Conservation (phyloP, 495 filamentous ascomycete genomes). For the Podospora sp. region DNA sequence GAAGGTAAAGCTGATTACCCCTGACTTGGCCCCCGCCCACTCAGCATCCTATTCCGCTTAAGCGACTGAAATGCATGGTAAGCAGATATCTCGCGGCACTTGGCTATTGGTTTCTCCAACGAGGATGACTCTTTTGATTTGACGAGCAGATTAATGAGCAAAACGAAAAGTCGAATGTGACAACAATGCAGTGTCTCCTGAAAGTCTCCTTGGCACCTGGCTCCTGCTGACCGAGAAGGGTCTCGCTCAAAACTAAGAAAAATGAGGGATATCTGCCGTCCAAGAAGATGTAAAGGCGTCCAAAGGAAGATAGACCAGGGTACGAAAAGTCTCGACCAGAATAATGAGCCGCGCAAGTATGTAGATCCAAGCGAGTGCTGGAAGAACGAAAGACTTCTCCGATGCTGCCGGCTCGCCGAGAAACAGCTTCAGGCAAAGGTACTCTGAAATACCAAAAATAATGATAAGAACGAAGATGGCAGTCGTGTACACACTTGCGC, state of each 20-base stretch:
- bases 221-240: too few species aligned
- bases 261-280: slow-evolving; percentile 5
- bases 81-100: too few species aligned
- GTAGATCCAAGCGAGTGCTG: not conserved
- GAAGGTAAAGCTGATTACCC: not conserved
- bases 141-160: too few species aligned
- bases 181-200: too few species aligned
- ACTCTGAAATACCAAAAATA: not conserved
- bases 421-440: not conserved
- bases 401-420: not conserved
- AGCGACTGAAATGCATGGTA: too few species aligned
- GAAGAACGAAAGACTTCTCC: not conserved
- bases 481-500: not conserved
- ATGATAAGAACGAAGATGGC: not conserved
- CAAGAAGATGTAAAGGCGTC: not conserved
- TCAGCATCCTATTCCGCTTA: not conserved
- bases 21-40: not conserved
- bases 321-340: slow-evolving; percentile 2
- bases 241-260: not conserved
- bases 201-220: too few species aligned
- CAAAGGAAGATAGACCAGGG: slow-evolving; percentile 2
- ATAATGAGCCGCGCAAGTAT: slow-evolving; percentile 1
- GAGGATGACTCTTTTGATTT: too few species aligned
- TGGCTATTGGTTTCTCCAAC: too few species aligned
- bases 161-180: too few species aligned